Evolutionary conservation across 257 asterid genomes (phyloP), one percentile per base, ranked within the genome.

Genomic region (Nicotiana noctiflora): DNA sequence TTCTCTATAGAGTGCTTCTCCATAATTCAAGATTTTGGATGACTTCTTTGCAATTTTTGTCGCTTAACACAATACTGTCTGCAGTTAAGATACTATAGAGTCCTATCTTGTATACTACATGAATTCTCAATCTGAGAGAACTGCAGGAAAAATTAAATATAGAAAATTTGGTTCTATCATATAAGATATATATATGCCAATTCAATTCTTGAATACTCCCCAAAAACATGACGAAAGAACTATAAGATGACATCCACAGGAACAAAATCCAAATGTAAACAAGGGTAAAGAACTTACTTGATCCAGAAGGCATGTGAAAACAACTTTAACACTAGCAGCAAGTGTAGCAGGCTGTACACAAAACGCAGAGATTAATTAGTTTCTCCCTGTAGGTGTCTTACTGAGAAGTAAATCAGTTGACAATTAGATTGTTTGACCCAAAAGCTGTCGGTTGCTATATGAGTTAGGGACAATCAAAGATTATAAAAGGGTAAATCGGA

Each of bases 231-330:
- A 74, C 0, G 19, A 49, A 80, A 70, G 53, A 76, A 74, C 49
- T 29, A 17, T 34, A 23, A 63, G 60, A 70, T 2, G 60, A 62
- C 56, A 27, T 34, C 72, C 83, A 81, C 77, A 70, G 79, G 85
- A 79, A 72, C 79, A 80, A 49, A 32, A 80, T 67, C 52, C 70
- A 61, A 70, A 51, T 0, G 23, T 74, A 75, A 37, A 77, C 79
- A 81, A 74, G 66, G 68, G 79, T 81, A 76, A 60, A 57, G 74
- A 79, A 74, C 82, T 82, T 82, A 94, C 99, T 90, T 96, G 99
- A 88, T 94, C 98, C 82, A 94, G 86, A 65, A 96, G 99, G 89
- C 97, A 90, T 13, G 97, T 92, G 85, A 96, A 96, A 87, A 91
- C 91, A 81, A 93, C 93, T 87, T 94, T 90, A 23, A 91, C 94